Percentiles rank a stretch among this genome's conserved stretches.
phyloP scores from a whole-genome alignment of 805 yeast genomes.

The Clavispora vitiphila region DNA sequence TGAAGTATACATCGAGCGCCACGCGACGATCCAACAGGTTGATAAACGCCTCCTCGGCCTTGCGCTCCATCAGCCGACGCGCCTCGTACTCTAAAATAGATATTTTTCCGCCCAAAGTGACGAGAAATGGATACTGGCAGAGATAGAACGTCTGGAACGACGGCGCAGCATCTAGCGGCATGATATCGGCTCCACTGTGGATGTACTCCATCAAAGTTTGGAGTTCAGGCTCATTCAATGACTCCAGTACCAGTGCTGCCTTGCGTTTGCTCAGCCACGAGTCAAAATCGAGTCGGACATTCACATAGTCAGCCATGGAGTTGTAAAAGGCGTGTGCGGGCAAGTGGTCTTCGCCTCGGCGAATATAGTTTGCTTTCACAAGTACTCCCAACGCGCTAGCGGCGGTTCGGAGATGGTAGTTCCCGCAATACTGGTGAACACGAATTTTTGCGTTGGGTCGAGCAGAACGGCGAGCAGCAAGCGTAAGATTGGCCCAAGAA shows the following conservation, averaged over 20 bases:
- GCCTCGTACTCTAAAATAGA: constrained; percentile 80
- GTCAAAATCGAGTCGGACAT: constrained; percentile 75
- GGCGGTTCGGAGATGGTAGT: constrained; percentile 77
- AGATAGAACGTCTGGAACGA: constrained; percentile 45
- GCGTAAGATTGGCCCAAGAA: constrained; percentile 3
- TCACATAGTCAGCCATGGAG: constrained; percentile 73
- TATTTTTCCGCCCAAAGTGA: constrained; percentile 80
- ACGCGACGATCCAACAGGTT: constrained; percentile 60
- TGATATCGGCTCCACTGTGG: constrained; percentile 27
- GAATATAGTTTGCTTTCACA: constrained; percentile 46
- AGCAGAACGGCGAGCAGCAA: constrained; percentile 4
- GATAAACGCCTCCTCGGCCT: constrained; percentile 86
- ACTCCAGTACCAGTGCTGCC: not conserved
- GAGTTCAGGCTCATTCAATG: constrained; percentile 24
- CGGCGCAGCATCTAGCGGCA: constrained; percentile 5
- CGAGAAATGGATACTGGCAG: constrained; percentile 79
- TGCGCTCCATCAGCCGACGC: constrained; percentile 70
- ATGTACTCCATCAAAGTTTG: constrained; percentile 44
- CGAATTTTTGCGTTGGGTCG: constrained; percentile 32
- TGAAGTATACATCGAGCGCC: constrained; percentile 63
- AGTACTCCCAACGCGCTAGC: constrained; percentile 53
- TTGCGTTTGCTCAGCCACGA: constrained; percentile 53
- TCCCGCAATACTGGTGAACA: constrained; percentile 62
- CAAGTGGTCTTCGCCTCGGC: constrained; percentile 15
- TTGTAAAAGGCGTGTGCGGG: constrained; percentile 61